phyloP scores from a whole-genome alignment of 345 rosid species.

The Murraya koenigii region DNA sequence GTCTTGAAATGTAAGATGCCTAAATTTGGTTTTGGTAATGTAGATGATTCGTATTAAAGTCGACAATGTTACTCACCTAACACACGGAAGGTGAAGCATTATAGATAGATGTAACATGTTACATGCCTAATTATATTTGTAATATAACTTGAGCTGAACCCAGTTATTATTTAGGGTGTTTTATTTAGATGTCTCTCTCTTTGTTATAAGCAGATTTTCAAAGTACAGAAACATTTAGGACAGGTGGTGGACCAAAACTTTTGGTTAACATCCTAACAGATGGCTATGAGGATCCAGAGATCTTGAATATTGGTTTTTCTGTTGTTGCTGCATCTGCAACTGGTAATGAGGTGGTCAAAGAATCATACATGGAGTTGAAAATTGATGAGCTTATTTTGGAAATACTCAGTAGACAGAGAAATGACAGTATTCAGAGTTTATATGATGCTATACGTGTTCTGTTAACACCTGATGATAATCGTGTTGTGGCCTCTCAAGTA shows the following conservation, averaged over 20 bases:
- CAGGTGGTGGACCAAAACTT: conserved; percentile 52
- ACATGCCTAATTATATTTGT: neutral
- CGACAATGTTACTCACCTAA: neutral
- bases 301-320: conserved; percentile 55
- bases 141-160: neutral
- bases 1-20: neutral
- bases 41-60: neutral
- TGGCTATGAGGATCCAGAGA: conserved; percentile 42
- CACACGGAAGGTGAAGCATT: neutral
- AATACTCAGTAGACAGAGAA: conserved; percentile 44
- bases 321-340: conserved; percentile 77
- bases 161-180: conserved; percentile 2
- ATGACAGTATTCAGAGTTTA: conserved; percentile 41
- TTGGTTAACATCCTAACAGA: conserved; percentile 46
- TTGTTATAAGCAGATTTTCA: conserved; percentile 53
- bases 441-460: conserved; percentile 76
- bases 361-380: conserved; percentile 73
- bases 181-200: neutral
- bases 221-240: conserved; percentile 62
- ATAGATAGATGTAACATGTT: neutral
- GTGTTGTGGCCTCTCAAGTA: conserved; percentile 95
- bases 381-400: conserved; percentile 72
- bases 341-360: conserved; percentile 82
- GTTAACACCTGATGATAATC: conserved; percentile 84
- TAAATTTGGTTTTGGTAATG: neutral